Percentiles rank a stretch among this genome's conserved stretches.
Evolutionary conservation across 192 early-diverging fungal genomes (phyloP).

Genomic region (Pilobolus umbonatus): DNA sequence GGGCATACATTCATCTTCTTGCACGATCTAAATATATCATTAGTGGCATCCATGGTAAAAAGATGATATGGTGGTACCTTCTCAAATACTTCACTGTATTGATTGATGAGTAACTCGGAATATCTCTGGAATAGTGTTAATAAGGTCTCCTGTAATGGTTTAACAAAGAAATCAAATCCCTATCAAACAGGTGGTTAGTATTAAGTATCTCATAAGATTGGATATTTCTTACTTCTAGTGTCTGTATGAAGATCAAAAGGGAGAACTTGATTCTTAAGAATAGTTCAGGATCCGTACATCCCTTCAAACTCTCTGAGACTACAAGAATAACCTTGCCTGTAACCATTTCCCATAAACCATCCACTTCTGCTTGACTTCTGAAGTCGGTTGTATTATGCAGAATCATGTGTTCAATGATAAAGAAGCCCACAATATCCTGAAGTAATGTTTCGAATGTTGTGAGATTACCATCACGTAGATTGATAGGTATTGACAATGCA

Average conservation of each 20-base stretch:
- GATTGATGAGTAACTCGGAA: constrained; percentile 67
- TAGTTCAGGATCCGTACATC: constrained; percentile 72
- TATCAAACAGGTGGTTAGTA: constrained; percentile 28
- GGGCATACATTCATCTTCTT: constrained; percentile 79
- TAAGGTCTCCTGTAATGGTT: constrained; percentile 63
- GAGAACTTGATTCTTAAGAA: constrained; percentile 74
- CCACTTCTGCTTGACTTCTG: constrained; percentile 78
- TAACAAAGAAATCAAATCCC: constrained; percentile 73
- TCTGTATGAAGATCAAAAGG: constrained; percentile 87
- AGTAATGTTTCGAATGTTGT: constrained; percentile 68
- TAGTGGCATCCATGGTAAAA: too few species aligned
- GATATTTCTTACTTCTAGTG: constrained; percentile 64
- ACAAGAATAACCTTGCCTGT: constrained; percentile 76
- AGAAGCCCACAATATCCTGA: constrained; percentile 93
- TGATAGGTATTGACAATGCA: constrained; percentile 71
- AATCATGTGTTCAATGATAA: constrained; percentile 89
- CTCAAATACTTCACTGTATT: constrained; percentile 61
- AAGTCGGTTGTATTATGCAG: constrained; percentile 86
- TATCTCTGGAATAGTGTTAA: constrained; percentile 76
- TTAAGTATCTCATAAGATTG: too few species aligned
- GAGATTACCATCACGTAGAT: constrained; percentile 61
- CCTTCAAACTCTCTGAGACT: constrained; percentile 72
- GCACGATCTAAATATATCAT: constrained; percentile 62
- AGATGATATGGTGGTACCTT: too few species aligned
- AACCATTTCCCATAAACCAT: constrained; percentile 84